Evolutionary conservation across 768 basidiomycete genomes (phyloP).

Genomic region (Amanita rimosa): DNA sequence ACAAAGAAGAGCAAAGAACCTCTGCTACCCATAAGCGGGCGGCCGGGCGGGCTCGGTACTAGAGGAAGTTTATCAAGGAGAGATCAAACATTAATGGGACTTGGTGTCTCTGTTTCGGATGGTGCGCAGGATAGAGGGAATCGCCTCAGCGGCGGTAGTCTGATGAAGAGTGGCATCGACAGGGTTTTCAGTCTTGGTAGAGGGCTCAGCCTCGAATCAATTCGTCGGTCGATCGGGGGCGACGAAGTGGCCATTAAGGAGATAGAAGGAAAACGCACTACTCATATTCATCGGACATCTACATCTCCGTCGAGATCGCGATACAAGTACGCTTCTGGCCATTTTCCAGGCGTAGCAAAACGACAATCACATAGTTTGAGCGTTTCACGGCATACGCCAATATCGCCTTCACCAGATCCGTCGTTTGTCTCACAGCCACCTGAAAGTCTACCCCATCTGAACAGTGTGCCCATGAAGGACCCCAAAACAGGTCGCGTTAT

Average conservation of each 20-base stretch:
- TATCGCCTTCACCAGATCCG: constrained; percentile 22
- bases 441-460: constrained; percentile 18
- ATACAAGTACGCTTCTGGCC: constrained; percentile 10
- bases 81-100: not conserved
- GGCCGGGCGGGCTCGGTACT: constrained; percentile 15
- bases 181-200: constrained; percentile 41
- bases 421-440: constrained; percentile 22
- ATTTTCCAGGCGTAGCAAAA: not conserved
- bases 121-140: constrained; percentile 7
- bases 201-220: constrained; percentile 42
- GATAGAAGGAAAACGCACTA: constrained; percentile 8
- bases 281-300: constrained; percentile 6
- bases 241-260: not conserved
- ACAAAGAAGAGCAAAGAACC: constrained; percentile 65
- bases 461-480: constrained; percentile 25
- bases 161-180: constrained; percentile 52
- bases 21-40: constrained; percentile 45
- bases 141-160: constrained; percentile 17
- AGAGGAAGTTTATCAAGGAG: constrained; percentile 13
- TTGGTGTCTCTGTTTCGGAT: not conserved
- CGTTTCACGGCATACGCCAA: constrained; percentile 9
- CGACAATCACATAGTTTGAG: constrained; percentile 7
- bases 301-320: constrained; percentile 10
- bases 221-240: constrained; percentile 20
- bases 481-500: constrained; percentile 27